Evolutionary conservation across 768 basidiomycete genomes (phyloP), one percentile per base, ranked within the genome.

Genomic region (Boletus reticuloceps): DNA sequence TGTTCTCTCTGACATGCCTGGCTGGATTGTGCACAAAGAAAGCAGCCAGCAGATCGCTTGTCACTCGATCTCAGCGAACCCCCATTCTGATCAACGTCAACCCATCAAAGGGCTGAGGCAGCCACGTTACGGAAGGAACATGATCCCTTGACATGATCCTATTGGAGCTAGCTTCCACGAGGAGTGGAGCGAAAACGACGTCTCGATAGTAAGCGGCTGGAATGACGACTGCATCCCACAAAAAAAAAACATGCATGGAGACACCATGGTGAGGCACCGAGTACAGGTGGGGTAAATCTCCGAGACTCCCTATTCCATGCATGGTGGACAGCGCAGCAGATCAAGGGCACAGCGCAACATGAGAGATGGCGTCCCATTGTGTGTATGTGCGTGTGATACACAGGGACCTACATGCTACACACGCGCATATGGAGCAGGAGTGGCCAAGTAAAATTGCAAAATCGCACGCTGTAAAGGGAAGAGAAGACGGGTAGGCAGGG

Each of bases 31-130:
- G n/a, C 27, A 31, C 41, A 45, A 50, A 53, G 46, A 34, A 45
- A 51, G 37, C 17, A 25, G 19, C 7, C 22, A 44, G 34, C 29
- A 32, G 52, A 62, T 67, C 55, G 50, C 36, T 40, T 56, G 56
- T 41, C 56, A 59, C 65, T 45, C 60, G 59, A 65, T 68, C 61
- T 60, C 65, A 68, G 62, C 65, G 63, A 64, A 43, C 42, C 32
- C 17, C 42, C 36, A 12, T 12, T 58, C 58, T 57, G 66, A 53
- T 19, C 32, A 43, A 43, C 25, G 47, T 38, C 45, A 49, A 46
- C 45, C 16, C 8, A 41, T 53, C 27, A 48, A 34, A 43, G 41
- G 45, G 37, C 12, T 12, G 38, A 39, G n/a, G 38, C 34, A 14
- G 8, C 51, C 54, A 61, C 38, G 55, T 48, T 48, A 41, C 39